A percentile compares a stretch with the other conserved stretches of the same genome.
Evolutionary conservation across 306 rosid species (phyloP).

Genomic region (Medicago truncatula): MtrunA17r5.0-ANR NC_053044.1:57709501-57710000

Average conservation of each 20-base stretch:
- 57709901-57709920: constrained; percentile 29
- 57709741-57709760: constrained; percentile 61
- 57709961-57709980: too few species aligned
- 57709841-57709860: constrained; percentile 56
- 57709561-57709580: constrained; percentile 71
- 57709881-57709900: constrained; percentile 65
- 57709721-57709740: constrained; percentile 91
- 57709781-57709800: constrained; percentile 43
- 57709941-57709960: constrained; percentile 20
- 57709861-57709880: constrained; percentile 77
- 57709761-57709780: constrained; percentile 24
- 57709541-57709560: constrained; percentile 72
- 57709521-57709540: constrained; percentile 67
- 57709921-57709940: constrained; percentile 6
- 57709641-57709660: constrained; percentile 47
- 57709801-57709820: constrained; percentile 39
- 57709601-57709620: constrained; percentile 74
- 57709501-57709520: constrained; percentile 68
- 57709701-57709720: constrained; percentile 64
- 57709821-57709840: constrained; percentile 68
- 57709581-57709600: constrained; percentile 59
- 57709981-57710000: too few species aligned
- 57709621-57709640: constrained; percentile 53
- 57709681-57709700: constrained; percentile 57
- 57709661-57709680: constrained; percentile 75